Base-by-base conservation (phyloP, 768 basidiomycete genomes). In the Termitomyces sp. region DNA sequence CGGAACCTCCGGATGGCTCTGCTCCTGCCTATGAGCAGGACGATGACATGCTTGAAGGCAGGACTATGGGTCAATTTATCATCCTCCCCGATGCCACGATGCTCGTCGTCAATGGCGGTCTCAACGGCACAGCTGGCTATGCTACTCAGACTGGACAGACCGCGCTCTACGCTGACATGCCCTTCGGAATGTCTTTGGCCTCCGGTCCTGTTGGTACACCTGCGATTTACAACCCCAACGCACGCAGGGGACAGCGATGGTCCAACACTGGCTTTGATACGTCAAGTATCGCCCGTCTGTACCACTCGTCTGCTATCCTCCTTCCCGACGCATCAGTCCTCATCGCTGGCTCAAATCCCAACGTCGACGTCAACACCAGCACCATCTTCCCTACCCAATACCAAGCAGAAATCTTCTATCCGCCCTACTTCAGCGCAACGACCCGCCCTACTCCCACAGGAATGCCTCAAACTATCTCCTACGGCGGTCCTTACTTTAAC, bases 11-110 rank as follows among this genome's bases (percentile, higher is more conserved):
- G 1, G 88, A 88, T 57, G 88, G 88, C 2, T 85, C 87, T 3
- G 52, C 78, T 1, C 80, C 86, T 0, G 72, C 63, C 0, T 92
- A 91, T 69, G 73, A 78, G 6, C 79, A 89, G 67, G 93, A 94
- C 61, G 94, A 96, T 64, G 72, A 85, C 62, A 85, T 95, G 81
- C 78, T 85, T 9, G 81, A 86, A 61, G 84, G 86, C 0, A 84
- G 94, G 29, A 92, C 91, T 25, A 98, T 98, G 95, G 94, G 95
- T 6, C 91, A 94, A 70, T 94, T 96, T 70, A 87, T 96, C 72
- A 79, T 83, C 45, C 86, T 97, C 8, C 86, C 94, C 0, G 85
- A 92, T 57, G 89, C 88, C 5, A 89, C 84, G 46, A 63, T 94
- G 46, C 79, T 94, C 37, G 81, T 94, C 57, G 74, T 94, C 69